Base-by-base conservation (phyloP, 1,284 basidiomycete genomes). In the Somion occarium region DNA sequence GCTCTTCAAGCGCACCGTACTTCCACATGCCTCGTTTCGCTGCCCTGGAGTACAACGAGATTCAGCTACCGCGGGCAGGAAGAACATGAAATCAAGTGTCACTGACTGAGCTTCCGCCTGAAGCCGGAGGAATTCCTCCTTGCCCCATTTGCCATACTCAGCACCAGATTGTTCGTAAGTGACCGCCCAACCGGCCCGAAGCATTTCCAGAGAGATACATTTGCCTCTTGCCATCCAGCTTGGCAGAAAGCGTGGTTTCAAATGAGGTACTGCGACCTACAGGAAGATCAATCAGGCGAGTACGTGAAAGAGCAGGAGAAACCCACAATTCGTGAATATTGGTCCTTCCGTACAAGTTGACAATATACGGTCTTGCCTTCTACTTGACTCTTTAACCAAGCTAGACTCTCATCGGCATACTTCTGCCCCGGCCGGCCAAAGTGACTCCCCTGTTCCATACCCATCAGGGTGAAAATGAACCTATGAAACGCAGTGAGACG, bases 401-500 rank as follows among this genome's bases (percentile, higher is more conserved):
- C 74, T 5, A 91, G 66, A 43, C 85, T 84, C 61, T 94, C 91
- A 27, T 71, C 67, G 0, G 83, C 71, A 55, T 84, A 84, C 0
- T 84, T 83, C 62, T 95, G 93, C 0, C 78, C 79, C 2, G 82
- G 78, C 48, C 83, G 80, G 19, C 92, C 92, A 57, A 92, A 95
- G 65, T 95, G 89, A 0, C 82, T 74, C 11, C 73, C 78, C 87
- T 91, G 39, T 19, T n/a, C n/a, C n/a, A n/a, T n/a, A n/a, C n/a
- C n/a, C n/a, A n/a, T n/a, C n/a, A n/a, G n/a, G n/a, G n/a, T n/a
- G n/a, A n/a, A n/a, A 7, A 34, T 34, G 30, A 34, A 34, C 15
- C 30, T 15, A 38, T 23, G 19, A 3, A 47, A 27, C 25, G 25
- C n/a, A n/a, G n/a, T n/a, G n/a, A n/a, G n/a, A 42, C 63, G n/a